These are phyloP conservation scores for Pochonia chlamydosporia DNA, from an alignment of 2,329 filamentous ascomycete species.

Conservation along the genomic window DNA sequence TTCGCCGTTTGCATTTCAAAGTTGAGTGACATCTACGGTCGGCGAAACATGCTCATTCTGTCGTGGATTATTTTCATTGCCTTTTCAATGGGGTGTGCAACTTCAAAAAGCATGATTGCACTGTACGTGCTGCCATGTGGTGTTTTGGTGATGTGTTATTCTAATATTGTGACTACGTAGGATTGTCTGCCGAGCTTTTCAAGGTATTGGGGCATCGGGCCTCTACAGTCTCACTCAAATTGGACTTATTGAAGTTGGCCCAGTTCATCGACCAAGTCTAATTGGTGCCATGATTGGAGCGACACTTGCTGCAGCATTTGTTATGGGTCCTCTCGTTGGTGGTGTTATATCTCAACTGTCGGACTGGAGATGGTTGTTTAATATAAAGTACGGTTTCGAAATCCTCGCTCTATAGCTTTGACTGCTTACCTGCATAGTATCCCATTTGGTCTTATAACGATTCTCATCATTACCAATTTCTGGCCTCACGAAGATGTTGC, in stretches of 20 bases:
- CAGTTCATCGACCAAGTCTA: constrained; percentile 43
- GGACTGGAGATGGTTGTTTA: constrained; percentile 56
- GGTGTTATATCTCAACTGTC: constrained; percentile 48
- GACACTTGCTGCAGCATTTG: constrained; percentile 51
- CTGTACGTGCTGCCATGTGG: constrained; percentile 33
- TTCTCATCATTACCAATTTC: constrained; percentile 40
- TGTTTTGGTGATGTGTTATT: too few species aligned
- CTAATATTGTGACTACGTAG: too few species aligned
- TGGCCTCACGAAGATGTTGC: constrained; percentile 35
- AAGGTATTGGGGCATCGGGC: constrained; percentile 56
- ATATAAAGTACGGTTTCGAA: constrained; percentile 44
- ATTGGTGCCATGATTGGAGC: constrained; percentile 50
- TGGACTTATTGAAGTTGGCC: constrained; percentile 50
- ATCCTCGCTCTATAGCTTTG: background rate
- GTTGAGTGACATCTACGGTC: constrained; percentile 54
- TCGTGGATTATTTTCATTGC: constrained; percentile 50
- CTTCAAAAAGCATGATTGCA: constrained; percentile 42
- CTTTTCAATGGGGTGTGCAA: constrained; percentile 49
- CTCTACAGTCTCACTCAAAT: constrained; percentile 56
- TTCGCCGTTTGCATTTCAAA: constrained; percentile 54
- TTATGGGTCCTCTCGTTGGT: constrained; percentile 53
- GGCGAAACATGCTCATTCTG: constrained; percentile 40
- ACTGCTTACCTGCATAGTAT: constrained; percentile 30
- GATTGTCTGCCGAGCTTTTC: constrained; percentile 52
- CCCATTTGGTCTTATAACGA: constrained; percentile 40